Evolutionary conservation across 805 yeast genomes (phyloP), one percentile per base, ranked within the genome.

Genomic region (Yamadazyma insecticola): DNA sequence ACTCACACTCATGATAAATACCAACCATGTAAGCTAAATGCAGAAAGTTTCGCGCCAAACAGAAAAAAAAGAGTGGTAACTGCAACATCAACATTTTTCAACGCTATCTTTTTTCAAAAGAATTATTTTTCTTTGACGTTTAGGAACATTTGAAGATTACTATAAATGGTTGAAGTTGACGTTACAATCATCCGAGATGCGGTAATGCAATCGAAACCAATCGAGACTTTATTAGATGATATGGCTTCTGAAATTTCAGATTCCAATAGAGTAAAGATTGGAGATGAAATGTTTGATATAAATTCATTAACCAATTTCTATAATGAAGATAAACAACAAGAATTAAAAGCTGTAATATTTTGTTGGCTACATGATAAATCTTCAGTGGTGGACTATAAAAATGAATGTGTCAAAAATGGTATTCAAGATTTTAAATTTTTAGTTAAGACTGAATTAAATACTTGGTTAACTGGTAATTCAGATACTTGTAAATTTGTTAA

Each of bases 401-500:
- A 78, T 8, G 78, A 74, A 22, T 85, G 96, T 41, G 81, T 76
- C 46, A 71, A 69, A 29, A 61, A 71, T 23, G 70, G 74, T 3
- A 69, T 90, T 20, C 67, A 76, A 2, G 85, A 85, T 40, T 73
- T 90, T 51, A 78, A 85, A 35, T 89, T 90, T 50, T 58, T 85
- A 51, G 95, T 87, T 47, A 78, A 94, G 57, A 79, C 87, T 6
- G 96, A 90, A 51, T 69, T 90, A 39, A 69, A 81, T 33, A 73
- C 85, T 18, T 89, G 92, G 88, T 68, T 90, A 30, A 72, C 71
- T 37, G 96, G 96, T 3, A 67, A 75, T 13, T 64, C 78, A 3
- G 76, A 70, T 22, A 65, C 70, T 15, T 77, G 85, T 40, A 72
- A 76, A 32, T 79, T 53, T 62, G 22, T 44, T 48, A 24, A 34